phyloP scores from a whole-genome alignment of 192 early-diverging fungal genomes.

The Irineochytrium annulatum region DNA sequence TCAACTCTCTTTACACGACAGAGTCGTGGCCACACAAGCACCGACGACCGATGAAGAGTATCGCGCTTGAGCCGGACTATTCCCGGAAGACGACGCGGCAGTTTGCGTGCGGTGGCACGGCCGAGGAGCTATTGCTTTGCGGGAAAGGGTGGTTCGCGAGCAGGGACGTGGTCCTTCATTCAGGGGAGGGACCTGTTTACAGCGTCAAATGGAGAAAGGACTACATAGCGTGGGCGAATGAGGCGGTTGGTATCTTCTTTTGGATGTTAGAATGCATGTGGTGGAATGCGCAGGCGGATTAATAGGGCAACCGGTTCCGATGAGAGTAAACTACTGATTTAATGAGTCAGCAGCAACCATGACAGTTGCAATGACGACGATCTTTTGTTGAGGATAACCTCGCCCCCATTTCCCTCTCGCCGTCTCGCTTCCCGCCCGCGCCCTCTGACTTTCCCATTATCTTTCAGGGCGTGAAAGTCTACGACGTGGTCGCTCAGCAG shows the following conservation, averaged over 20 bases:
- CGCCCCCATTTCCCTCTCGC: background rate
- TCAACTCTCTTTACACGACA: conserved; percentile 74
- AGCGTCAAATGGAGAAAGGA: conserved; percentile 77
- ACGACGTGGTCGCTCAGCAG: conserved; percentile 64
- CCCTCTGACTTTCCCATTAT: background rate
- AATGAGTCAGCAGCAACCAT: too few species aligned
- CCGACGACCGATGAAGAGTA: conserved; percentile 81
- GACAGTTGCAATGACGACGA: too few species aligned
- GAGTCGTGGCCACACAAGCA: conserved; percentile 73
- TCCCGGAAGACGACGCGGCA: conserved; percentile 66
- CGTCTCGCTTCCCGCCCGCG: background rate
- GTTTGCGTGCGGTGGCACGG: conserved; percentile 87
- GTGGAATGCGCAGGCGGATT: too few species aligned
- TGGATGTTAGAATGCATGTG: too few species aligned
- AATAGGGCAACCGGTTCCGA: too few species aligned
- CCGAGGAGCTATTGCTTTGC: conserved; percentile 78
- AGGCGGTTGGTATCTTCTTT: conserved; percentile 49
- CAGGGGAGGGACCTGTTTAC: conserved; percentile 87
- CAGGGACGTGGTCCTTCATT: conserved; percentile 72
- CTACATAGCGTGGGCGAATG: conserved; percentile 93
- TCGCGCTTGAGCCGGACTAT: conserved; percentile 88
- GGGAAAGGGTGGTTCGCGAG: conserved; percentile 93
- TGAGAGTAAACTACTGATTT: too few species aligned
- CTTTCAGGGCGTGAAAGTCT: conserved; percentile 54
- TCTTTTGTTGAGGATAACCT: too few species aligned